Base-by-base conservation (phyloP, 139 green algal genomes). In the Ostreobium quekettii region DNA sequence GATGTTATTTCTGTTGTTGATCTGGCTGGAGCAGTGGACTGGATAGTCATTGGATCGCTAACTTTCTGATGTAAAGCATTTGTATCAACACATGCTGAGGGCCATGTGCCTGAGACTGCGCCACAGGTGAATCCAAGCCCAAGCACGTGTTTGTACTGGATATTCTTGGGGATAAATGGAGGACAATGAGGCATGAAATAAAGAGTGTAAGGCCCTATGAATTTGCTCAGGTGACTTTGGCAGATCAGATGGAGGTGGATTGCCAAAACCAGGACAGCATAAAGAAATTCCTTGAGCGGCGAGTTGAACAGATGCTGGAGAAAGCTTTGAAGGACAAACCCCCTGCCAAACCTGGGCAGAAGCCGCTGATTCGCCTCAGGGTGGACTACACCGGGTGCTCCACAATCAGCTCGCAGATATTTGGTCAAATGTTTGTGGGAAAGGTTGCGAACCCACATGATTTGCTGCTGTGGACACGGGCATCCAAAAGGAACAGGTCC, bases 361-460 rank as follows among this genome's bases (percentile, higher is more conserved):
- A 90, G 66, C 88, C 85, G 1, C 79, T 93, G 4, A 75, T 95
- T 1, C 80, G 87, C 6, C 66, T 92, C 11, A 78, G 82, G 48
- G 87, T 99, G 22, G 92, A 99, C 80, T 97, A 98, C 82, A 95
- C 81, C 1, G 93, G 93, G 11, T 97, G 96, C 78, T 81, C 77
- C 63, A 98, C 92, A 67, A 92, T 98, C 77, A 97, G 96, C 78
- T 79, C 82, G 8, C 92, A 97, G 75, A 81, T 85, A 28, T 96
- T 99, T 79, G 93, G 90, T 1, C 89, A 96, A 71, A 82, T 84
- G 53, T 99, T 95, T 82, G 93, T 98, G 35, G 90, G 86, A 67
- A 89, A 90, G 72, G 91, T 98, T 49, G 93, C 93, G 67, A 98
- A 98, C 78, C 92, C 93, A 0, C 79, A 95, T 36, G 93, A 99